Conservation (phyloP, 2,329 filamentous ascomycete genomes). For the Teratosphaeria pseudoeucalypti region DNA sequence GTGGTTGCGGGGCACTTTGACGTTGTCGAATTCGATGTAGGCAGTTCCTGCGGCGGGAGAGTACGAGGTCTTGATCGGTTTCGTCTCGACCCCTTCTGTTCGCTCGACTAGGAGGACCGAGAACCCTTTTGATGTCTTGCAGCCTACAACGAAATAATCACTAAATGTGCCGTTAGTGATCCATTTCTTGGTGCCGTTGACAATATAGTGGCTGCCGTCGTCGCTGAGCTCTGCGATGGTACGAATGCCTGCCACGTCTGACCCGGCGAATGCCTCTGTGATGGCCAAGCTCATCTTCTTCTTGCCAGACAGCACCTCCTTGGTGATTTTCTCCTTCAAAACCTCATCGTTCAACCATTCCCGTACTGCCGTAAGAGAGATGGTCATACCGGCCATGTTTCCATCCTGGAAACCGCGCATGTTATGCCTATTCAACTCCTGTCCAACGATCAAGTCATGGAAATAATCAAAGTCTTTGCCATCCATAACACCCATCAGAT, state of each 20-base stretch:
- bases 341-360: conserved; percentile 63
- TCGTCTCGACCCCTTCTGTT: conserved; percentile 64
- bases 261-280: conserved; percentile 79
- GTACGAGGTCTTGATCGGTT: conserved; percentile 70
- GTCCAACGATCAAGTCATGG: conserved; percentile 65
- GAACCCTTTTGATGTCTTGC: conserved; percentile 68
- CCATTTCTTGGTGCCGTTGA: conserved; percentile 72
- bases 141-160: conserved; percentile 72
- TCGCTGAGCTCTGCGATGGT: conserved; percentile 69
- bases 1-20: conserved; percentile 71
- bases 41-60: conserved; percentile 68
- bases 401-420: conserved; percentile 80
- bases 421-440: conserved; percentile 62
- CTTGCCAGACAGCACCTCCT: conserved; percentile 65
- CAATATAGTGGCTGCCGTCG: conserved; percentile 62
- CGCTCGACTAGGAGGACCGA: conserved; percentile 67
- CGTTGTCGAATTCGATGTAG: conserved; percentile 74
- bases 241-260: conserved; percentile 67
- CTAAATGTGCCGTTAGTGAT: conserved; percentile 8
- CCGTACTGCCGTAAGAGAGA: conserved; percentile 67
- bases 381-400: conserved; percentile 79
- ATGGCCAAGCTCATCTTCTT: conserved; percentile 86
- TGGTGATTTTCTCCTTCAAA: conserved; percentile 56
- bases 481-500: conserved; percentile 57
- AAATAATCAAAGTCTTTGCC: conserved; percentile 81